phyloP scores from a whole-genome alignment of 2,329 filamentous ascomycete genomes.

The Fusarium odoratissimum region DNA sequence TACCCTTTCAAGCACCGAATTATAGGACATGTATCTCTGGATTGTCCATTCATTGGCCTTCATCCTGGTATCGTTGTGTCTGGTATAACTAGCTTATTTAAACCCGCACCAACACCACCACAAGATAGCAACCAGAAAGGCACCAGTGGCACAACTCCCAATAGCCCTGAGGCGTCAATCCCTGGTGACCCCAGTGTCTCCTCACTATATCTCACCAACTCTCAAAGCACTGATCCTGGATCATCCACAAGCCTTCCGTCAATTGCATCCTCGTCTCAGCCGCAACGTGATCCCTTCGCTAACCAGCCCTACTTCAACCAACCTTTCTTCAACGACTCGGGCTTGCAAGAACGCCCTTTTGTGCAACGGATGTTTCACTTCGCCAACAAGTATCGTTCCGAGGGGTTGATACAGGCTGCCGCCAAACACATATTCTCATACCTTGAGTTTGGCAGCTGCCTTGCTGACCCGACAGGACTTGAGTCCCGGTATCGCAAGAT shows the following conservation, averaged over 20 bases:
- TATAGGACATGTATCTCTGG: conserved; percentile 83
- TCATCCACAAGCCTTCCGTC: conserved; percentile 34
- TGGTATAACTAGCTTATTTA: conserved; percentile 82
- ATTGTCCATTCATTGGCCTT: conserved; percentile 88
- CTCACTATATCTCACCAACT: conserved; percentile 33
- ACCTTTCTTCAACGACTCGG: conserved; percentile 78
- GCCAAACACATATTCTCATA: conserved; percentile 82
- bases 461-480: conserved; percentile 80
- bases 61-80: conserved; percentile 89
- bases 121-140: conserved; percentile 19
- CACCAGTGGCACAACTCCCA: not conserved
- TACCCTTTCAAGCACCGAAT: conserved; percentile 76
- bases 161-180: conserved; percentile 5
- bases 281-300: conserved; percentile 68
- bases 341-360: conserved; percentile 75
- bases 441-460: conserved; percentile 82
- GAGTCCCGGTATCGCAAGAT: conserved; percentile 76
- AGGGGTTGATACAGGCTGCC: conserved; percentile 76
- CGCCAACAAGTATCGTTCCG: conserved; percentile 79
- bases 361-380: conserved; percentile 79
- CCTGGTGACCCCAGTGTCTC: conserved; percentile 27
- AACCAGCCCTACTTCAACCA: conserved; percentile 82
- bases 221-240: conserved; percentile 30
- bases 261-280: conserved; percentile 32
- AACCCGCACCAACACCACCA: conserved; percentile 52